Conservation (phyloP, 257 asterid species). For the Linaria vulgaris region DNA sequence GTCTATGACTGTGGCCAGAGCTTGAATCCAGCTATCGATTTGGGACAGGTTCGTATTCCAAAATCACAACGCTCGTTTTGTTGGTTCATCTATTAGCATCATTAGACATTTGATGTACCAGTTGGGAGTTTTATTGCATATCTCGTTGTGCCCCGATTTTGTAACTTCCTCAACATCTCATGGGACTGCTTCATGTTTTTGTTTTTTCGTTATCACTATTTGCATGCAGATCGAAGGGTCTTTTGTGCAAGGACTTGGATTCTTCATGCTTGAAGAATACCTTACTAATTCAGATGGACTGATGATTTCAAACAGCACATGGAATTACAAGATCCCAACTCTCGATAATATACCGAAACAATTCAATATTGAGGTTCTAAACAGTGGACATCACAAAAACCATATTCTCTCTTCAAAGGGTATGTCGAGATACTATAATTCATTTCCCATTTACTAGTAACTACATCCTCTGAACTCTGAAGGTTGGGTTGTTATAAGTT, state of each 20-base stretch:
- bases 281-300: conserved; percentile 51
- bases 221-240: conserved; percentile 90
- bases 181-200: not conserved
- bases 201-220: too few relatives aligned
- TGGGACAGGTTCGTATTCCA: conserved; percentile 57
- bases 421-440: too few relatives aligned
- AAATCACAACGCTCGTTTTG: not conserved
- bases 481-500: too few relatives aligned
- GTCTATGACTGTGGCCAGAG: conserved; percentile 75
- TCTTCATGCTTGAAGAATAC: conserved; percentile 86
- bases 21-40: conserved; percentile 70
- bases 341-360: conserved; percentile 66
- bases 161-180: not conserved
- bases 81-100: not conserved
- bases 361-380: conserved; percentile 62
- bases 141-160: not conserved
- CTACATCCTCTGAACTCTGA: too few relatives aligned
- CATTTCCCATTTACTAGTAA: too few relatives aligned
- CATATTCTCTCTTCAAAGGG: conserved; percentile 86
- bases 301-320: conserved; percentile 53
- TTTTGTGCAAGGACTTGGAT: conserved; percentile 82
- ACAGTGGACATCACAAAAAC: conserved; percentile 57
- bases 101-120: not conserved
- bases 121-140: not conserved
- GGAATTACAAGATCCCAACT: conserved; percentile 85